Evolutionary conservation across 106 monocot genomes (phyloP), one percentile per base, ranked within the genome.

Genomic region (Dendrobium nobile): DNA sequence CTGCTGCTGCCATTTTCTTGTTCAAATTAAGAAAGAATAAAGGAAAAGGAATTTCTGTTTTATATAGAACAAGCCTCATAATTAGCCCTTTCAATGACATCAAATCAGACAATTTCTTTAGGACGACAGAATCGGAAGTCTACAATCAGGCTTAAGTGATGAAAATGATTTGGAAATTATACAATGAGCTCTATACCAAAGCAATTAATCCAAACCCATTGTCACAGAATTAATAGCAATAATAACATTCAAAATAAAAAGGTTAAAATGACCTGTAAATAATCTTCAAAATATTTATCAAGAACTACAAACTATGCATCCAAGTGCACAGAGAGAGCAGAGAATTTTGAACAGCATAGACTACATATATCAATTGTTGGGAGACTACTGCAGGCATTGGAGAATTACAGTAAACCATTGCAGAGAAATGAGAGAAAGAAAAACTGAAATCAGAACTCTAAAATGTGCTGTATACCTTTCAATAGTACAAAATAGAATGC

Each of bases 291-390:
- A 67, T 67, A 9, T 28, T 67, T 19, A 10, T 9, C 9, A 67
- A 9, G 27, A 6, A 24, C 97, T 94, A 73, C 97, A 98, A 27
- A 98, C 84, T 13, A 98, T 89, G 59, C 97, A 98, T 22, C 94
- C 97, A 10, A 94, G 97, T 11, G 97, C 77, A 0, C 77, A 0
- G 89, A 78, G 67, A 98, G 90, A n/a, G 97, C 97, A 47, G 92
- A 92, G 80, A 98, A 98, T 40, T 95, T 92, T 1, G 94, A 85
- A 2, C 91, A 91, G 79, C 97, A 98, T 3, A 98, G 89, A 42
- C 92, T 89, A 65, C 97, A 98, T 4, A 87, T 59, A 77, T 95
- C 92, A 42, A 98, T 98, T 33, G 97, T 98, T 1, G 94, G 88
- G 41, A 98, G 86, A 28, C 97, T 89, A 59, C 94, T 85, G n/a